Conservation (phyloP, 1,284 basidiomycete species). For the Mycena sp. region DNA sequence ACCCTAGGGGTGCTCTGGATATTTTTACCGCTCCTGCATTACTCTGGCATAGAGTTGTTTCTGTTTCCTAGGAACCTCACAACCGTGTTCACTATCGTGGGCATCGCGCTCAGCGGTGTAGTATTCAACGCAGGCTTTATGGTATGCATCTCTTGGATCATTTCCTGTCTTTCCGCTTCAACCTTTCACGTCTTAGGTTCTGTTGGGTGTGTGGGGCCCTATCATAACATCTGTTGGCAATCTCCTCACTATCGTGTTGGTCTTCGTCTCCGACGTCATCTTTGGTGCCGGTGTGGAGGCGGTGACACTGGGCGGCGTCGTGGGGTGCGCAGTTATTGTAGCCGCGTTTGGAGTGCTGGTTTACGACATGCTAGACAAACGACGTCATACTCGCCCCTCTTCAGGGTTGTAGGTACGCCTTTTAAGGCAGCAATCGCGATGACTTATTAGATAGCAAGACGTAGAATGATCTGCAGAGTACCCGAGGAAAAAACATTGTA, state of each 20-base stretch:
- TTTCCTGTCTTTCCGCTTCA: not conserved
- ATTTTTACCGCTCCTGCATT: constrained; percentile 75
- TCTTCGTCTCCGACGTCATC: constrained; percentile 75
- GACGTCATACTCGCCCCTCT: too few relatives aligned
- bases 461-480: constrained; percentile 14
- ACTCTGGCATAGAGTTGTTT: constrained; percentile 66
- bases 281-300: constrained; percentile 66
- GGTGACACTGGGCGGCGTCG: constrained; percentile 69
- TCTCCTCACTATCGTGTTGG: constrained; percentile 85
- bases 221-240: constrained; percentile 86
- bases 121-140: constrained; percentile 83
- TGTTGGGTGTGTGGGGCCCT: constrained; percentile 86
- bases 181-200: constrained; percentile 55
- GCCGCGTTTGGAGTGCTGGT: constrained; percentile 78
- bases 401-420: too few relatives aligned
- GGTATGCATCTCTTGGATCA: constrained; percentile 48
- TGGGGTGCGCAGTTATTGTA: constrained; percentile 77
- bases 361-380: constrained; percentile 64
- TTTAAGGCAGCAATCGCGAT: not conserved
- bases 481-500: constrained; percentile 27
- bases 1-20: constrained; percentile 78
- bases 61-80: constrained; percentile 58
- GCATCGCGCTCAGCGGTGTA: constrained; percentile 72
- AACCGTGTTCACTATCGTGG: constrained; percentile 60
- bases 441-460: constrained; percentile 23